A percentile compares a stretch with the other conserved stretches of the same genome.
Conservation (phyloP, 2,329 filamentous ascomycete genomes). For the Chalara sp. region DNA sequence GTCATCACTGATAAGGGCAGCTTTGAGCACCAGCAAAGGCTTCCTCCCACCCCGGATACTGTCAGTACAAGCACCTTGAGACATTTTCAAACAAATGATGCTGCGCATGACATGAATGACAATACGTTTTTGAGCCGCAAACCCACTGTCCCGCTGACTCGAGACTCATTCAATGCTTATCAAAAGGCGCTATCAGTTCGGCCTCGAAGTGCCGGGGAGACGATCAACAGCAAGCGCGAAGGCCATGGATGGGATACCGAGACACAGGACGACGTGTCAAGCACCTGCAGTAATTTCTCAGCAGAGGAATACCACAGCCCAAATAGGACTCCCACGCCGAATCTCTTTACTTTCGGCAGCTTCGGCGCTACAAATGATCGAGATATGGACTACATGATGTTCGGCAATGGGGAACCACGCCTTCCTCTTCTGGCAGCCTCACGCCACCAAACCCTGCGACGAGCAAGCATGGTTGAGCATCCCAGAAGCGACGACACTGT, state of each 20-base stretch:
- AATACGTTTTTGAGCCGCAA: constrained; percentile 15
- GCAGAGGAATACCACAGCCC: constrained; percentile 6
- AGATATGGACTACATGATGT: constrained; percentile 19
- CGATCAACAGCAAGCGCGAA: constrained; percentile 24
- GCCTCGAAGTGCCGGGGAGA: constrained; percentile 27
- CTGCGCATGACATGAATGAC: constrained; percentile 23
- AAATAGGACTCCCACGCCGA: constrained; percentile 14
- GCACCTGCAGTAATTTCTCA: constrained; percentile 15
- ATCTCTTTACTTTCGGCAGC: constrained; percentile 19
- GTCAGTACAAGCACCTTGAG: constrained; percentile 28
- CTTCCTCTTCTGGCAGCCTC: constrained; percentile 13
- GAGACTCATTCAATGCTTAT: constrained; percentile 16
- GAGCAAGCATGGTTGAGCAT: constrained; percentile 13
- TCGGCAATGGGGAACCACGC: constrained; percentile 13
- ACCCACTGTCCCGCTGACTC: constrained; percentile 11
- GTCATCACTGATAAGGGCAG: constrained; percentile 25
- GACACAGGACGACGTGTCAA: constrained; percentile 21
- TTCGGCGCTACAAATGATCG: background rate
- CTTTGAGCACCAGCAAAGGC: constrained; percentile 25
- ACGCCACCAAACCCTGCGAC: constrained; percentile 13
- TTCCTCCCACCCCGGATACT: constrained; percentile 30
- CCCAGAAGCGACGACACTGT: constrained; percentile 17
- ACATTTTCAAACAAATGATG: constrained; percentile 45
- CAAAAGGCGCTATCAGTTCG: constrained; percentile 14
- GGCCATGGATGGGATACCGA: constrained; percentile 30